Percentiles rank a stretch among this genome's conserved stretches.
Evolutionary conservation across 352 stramenopile species (phyloP).

Genomic region (Peronospora tabacina): DNA sequence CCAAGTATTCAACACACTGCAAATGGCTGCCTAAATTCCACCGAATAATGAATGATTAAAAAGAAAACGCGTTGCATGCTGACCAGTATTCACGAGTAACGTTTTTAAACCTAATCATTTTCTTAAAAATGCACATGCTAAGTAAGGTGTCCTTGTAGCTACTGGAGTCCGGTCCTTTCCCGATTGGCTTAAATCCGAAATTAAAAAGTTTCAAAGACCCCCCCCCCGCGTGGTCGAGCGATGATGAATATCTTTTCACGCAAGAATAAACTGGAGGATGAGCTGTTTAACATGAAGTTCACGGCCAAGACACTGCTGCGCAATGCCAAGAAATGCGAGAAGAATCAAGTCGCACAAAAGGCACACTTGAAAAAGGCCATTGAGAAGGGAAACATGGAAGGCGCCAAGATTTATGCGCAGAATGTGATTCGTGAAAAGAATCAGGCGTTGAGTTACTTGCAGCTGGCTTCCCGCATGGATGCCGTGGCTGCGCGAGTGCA

Average conservation of each 20-base stretch:
- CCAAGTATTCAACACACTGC: no score
- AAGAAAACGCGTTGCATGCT: no score
- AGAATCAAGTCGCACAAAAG: slow-evolving; percentile 93
- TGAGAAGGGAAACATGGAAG: slow-evolving; percentile 95
- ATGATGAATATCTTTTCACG: slow-evolving; percentile 81
- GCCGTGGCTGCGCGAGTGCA: slow-evolving; percentile 93
- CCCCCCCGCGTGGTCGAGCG: no score
- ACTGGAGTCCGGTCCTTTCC: no score
- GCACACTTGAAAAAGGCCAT: slow-evolving; percentile 95
- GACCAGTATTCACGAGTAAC: no score
- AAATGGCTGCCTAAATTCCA: no score
- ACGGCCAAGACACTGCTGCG: slow-evolving; percentile 85
- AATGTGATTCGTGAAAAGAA: slow-evolving; percentile 84
- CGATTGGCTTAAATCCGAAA: no score
- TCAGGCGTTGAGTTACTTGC: slow-evolving; percentile 92
- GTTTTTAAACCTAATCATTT: no score
- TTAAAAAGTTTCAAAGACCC: no score
- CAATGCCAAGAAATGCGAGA: slow-evolving; percentile 96
- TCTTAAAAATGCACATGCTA: no score
- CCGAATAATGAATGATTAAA: no score
- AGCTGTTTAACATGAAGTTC: slow-evolving; percentile 89
- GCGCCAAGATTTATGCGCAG: slow-evolving; percentile 95
- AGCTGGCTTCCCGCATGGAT: slow-evolving; percentile 93
- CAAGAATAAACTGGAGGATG: slow-evolving; percentile 81
- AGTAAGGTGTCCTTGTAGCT: no score